phyloP scores from a whole-genome alignment of 306 rosid species.

The Sindora glabra region DNA sequence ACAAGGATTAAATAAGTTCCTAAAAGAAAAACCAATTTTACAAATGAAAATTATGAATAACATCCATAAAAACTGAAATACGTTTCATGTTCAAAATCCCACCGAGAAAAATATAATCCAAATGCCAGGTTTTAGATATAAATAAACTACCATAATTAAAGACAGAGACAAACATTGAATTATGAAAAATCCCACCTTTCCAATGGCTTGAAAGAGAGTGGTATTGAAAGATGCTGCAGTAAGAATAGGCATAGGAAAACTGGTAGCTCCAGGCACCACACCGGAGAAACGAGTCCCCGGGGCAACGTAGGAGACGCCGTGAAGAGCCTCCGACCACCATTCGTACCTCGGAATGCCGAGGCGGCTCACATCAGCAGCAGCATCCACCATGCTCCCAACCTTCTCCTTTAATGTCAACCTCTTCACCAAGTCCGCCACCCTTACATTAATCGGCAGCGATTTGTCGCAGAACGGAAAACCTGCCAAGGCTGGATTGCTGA shows the following conservation, averaged over 20 bases:
- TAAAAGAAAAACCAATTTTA: conserved; percentile 2
- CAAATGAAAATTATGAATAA: neutral
- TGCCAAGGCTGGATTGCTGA: conserved; percentile 23
- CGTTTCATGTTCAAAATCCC: no score
- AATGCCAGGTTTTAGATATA: no score
- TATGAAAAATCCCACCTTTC: conserved; percentile 41
- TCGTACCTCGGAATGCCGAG: conserved; percentile 84
- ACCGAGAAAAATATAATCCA: no score
- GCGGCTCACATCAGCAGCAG: conserved; percentile 52
- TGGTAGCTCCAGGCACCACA: conserved; percentile 76
- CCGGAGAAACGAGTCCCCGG: conserved; percentile 69
- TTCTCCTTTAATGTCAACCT: conserved; percentile 78
- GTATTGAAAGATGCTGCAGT: conserved; percentile 95
- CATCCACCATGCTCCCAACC: conserved; percentile 46
- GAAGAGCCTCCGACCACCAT: conserved; percentile 99
- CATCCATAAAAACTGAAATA: neutral
- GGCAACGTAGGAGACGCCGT: conserved; percentile 80
- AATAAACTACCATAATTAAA: no score
- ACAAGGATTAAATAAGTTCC: no score
- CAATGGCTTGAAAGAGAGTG: conserved; percentile 79
- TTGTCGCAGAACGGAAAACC: conserved; percentile 57
- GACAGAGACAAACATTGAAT: neutral
- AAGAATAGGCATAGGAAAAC: conserved; percentile 85
- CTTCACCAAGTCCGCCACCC: conserved; percentile 73
- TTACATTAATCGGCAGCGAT: conserved; percentile 29